Evolutionary conservation across 495 filamentous ascomycete genomes (phyloP).

Genomic region (Terfezia boudieri): DNA sequence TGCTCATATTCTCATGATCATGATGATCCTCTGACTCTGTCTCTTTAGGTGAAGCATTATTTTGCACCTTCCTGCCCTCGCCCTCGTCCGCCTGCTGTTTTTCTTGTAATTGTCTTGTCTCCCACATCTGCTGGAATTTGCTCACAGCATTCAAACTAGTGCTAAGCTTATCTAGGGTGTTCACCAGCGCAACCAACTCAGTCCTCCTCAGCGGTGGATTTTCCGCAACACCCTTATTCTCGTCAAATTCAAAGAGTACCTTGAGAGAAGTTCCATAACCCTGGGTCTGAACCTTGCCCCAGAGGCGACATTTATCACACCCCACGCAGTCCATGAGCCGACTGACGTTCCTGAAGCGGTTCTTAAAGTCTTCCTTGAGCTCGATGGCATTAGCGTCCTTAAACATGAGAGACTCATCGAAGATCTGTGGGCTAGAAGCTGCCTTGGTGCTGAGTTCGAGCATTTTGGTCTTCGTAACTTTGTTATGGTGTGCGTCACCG

Average conservation of each 20-base stretch:
- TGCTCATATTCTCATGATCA: conserved; percentile 20
- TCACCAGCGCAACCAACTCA: conserved; percentile 81
- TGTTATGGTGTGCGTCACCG: conserved; percentile 59
- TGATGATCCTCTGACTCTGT: conserved; percentile 18
- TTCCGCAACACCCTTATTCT: conserved; percentile 41
- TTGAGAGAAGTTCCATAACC: conserved; percentile 92
- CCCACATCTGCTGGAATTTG: conserved; percentile 34
- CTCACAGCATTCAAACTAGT: conserved; percentile 52
- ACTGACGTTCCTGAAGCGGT: conserved; percentile 88
- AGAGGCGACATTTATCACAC: conserved; percentile 93
- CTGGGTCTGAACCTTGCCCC: conserved; percentile 93
- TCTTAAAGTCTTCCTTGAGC: conserved; percentile 91
- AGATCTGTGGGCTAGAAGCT: conserved; percentile 43
- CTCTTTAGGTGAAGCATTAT: no score
- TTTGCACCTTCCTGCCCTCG: conserved; percentile 11
- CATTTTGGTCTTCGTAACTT: conserved; percentile 55
- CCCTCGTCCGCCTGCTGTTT: not conserved
- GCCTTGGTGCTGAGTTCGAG: conserved; percentile 43
- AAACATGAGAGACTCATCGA: conserved; percentile 92
- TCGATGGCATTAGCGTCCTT: conserved; percentile 42
- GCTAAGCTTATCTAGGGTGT: conserved; percentile 72
- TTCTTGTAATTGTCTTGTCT: not conserved
- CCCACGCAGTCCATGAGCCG: conserved; percentile 97
- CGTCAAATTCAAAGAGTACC: conserved; percentile 85
- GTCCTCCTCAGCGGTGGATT: conserved; percentile 64